A percentile compares a stretch with the other conserved stretches of the same genome.
Conservation (phyloP, 208 protist species). For the Crithidia mellificae region DNA sequence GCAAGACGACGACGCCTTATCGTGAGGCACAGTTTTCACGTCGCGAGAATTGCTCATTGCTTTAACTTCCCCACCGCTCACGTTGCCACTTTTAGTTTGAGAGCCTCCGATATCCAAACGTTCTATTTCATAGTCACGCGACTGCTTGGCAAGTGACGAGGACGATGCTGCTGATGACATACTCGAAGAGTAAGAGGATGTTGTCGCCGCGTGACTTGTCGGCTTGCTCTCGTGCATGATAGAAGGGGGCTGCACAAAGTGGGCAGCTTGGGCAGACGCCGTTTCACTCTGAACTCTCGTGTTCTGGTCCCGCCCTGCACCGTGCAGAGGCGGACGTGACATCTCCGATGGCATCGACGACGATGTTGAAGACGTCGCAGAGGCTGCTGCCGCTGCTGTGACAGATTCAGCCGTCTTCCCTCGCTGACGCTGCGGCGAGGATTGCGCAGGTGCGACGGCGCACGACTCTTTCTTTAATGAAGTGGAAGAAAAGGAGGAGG, state of each 20-base stretch:
- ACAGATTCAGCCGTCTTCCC: neutral
- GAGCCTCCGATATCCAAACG: too few species aligned
- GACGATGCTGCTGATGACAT: too few species aligned
- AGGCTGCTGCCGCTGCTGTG: neutral
- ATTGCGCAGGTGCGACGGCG: neutral
- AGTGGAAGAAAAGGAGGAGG: neutral
- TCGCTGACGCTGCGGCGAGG: neutral
- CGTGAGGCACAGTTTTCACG: too few species aligned
- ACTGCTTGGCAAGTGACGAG: too few species aligned
- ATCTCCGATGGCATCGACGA: neutral
- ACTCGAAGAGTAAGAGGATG: neutral
- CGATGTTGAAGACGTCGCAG: neutral
- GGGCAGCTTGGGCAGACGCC: neutral
- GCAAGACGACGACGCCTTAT: neutral
- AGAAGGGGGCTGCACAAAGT: neutral
- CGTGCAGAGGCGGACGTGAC: neutral
- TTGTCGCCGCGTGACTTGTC: neutral
- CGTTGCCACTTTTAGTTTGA: too few species aligned
- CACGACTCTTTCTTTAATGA: neutral
- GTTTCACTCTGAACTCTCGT: too few species aligned
- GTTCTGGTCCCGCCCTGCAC: too few species aligned
- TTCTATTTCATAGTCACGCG: too few species aligned
- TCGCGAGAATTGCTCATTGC: too few species aligned
- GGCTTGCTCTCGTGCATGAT: constrained; percentile 10
- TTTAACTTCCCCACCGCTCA: too few species aligned